Base-by-base conservation (phyloP, 2,329 filamentous ascomycete genomes). In the Xylaria sp. region DNA sequence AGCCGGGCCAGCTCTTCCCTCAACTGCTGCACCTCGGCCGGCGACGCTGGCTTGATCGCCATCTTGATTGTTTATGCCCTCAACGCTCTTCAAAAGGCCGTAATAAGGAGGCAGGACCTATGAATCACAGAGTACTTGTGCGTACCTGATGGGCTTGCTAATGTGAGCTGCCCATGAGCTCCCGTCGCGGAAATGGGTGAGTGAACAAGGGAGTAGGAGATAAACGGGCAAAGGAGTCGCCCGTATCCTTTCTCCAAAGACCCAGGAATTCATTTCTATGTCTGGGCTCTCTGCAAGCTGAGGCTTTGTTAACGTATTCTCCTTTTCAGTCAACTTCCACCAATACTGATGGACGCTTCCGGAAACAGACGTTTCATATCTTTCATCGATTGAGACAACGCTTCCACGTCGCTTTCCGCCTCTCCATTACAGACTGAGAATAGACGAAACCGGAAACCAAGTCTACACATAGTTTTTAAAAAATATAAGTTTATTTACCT, bases 271-370 rank as follows among this genome's bases (percentile, higher is more conserved):
- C 54, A 40, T 53, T 53, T 60, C 62, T 57, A 54, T 47, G 60
- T 31, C 21, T 23, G 29, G 53, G 27, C 33, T 33, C 55, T 49
- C 41, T n/a, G 25, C 3, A 3, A 47, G 5, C 29, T 38, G n/a
- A 61, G 10, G 11, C 63, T 66, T 66, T 66, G 60, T 66, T 56
- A 57, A 58, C 15, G n/a, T 31, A 13, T 46, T 35, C 47, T 46
- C 51, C n/a, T n/a, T 55, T 63, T 58, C 37, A 35, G 51, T 27
- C 19, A 38, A 19, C 23, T 3, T 19, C 17, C 21, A 47, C 40
- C 27, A 37, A 17, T 5, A 23, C 4, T 23, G 8, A n/a, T 48
- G 4, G 58, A 62, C 62, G 62, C 52, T 62, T 64, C 37, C 57
- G 59, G 64, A 52, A 57, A 33, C 21, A n/a, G n/a, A 5, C 17